Conservation (phyloP, 306 rosid genomes). For the Begonia fuchsioides region DNA sequence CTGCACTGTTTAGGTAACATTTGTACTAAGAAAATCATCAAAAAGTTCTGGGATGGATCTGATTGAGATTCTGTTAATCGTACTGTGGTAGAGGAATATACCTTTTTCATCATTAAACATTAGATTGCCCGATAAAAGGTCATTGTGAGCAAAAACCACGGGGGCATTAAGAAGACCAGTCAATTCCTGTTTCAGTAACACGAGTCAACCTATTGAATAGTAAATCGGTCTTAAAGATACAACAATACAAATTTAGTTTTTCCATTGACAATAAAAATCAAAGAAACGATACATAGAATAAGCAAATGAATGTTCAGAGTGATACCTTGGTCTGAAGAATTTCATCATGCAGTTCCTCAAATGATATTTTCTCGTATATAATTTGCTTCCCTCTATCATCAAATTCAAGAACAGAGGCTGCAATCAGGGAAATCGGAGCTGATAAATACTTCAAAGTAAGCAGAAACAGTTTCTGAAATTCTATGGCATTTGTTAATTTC, state of each 20-base stretch:
- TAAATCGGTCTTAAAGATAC: background rate
- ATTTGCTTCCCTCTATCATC: slow-evolving; percentile 49
- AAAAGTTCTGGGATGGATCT: too few species aligned
- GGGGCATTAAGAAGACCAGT: slow-evolving; percentile 56
- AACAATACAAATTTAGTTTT: too few species aligned
- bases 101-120: slow-evolving; percentile 86
- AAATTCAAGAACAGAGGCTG: slow-evolving; percentile 71
- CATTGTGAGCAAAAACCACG: slow-evolving; percentile 74
- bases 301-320: slow-evolving; percentile 4
- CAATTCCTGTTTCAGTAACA: slow-evolving; percentile 58
- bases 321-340: slow-evolving; percentile 58
- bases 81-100: slow-evolving; percentile 9
- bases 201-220: slow-evolving; percentile 5
- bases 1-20: too few species aligned
- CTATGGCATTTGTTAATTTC: too few species aligned
- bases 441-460: background rate
- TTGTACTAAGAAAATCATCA: too few species aligned
- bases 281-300: background rate
- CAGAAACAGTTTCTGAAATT: too few species aligned
- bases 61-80: too few species aligned
- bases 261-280: too few species aligned
- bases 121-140: slow-evolving; percentile 87
- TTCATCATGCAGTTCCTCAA: slow-evolving; percentile 44
- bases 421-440: slow-evolving; percentile 13
- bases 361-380: slow-evolving; percentile 43